Evolutionary conservation across 2,329 filamentous ascomycete species (phyloP).

Genomic region (Fusarium pseudograminearum): DNA sequence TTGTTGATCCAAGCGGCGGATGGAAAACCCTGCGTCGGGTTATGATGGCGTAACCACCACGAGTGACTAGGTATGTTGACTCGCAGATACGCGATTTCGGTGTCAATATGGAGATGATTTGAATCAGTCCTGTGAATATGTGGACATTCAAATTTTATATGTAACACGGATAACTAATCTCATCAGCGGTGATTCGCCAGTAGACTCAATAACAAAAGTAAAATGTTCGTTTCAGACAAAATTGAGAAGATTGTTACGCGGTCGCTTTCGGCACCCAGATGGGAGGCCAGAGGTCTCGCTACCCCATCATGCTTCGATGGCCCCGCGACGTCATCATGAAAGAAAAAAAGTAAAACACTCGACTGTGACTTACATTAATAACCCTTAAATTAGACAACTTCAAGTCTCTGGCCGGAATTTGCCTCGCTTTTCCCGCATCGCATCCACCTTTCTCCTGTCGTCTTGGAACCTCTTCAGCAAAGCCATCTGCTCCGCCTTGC

Average conservation of each 20-base stretch:
- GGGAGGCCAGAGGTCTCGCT: conserved; percentile 44
- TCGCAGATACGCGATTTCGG: conserved; percentile 14
- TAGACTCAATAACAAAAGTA: conserved; percentile 49
- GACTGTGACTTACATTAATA: conserved; percentile 32
- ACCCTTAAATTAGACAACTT: conserved; percentile 24
- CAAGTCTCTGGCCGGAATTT: conserved; percentile 68
- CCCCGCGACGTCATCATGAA: conserved; percentile 66
- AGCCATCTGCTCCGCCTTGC: conserved; percentile 78
- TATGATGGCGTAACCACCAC: conserved; percentile 2
- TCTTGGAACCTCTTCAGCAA: conserved; percentile 79
- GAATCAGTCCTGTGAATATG: conserved; percentile 5
- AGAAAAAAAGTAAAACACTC: conserved; percentile 1
- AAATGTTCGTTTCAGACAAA: conserved; percentile 61
- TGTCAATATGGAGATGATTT: conserved; percentile 2
- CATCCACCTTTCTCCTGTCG: conserved; percentile 77
- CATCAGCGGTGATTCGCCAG: conserved; percentile 11
- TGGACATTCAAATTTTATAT: conserved; percentile 7
- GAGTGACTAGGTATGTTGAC: conserved; percentile 7
- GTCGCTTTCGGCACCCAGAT: conserved; percentile 69
- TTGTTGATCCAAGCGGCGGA: conserved; percentile 8
- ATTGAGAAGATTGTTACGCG: conserved; percentile 76
- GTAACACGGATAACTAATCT: not conserved
- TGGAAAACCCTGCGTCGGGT: not conserved
- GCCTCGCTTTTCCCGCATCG: conserved; percentile 76
- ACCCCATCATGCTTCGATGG: conserved; percentile 56